Conservation (phyloP, 1,139 yeast species). For the Meyerozyma smithsonii region DNA sequence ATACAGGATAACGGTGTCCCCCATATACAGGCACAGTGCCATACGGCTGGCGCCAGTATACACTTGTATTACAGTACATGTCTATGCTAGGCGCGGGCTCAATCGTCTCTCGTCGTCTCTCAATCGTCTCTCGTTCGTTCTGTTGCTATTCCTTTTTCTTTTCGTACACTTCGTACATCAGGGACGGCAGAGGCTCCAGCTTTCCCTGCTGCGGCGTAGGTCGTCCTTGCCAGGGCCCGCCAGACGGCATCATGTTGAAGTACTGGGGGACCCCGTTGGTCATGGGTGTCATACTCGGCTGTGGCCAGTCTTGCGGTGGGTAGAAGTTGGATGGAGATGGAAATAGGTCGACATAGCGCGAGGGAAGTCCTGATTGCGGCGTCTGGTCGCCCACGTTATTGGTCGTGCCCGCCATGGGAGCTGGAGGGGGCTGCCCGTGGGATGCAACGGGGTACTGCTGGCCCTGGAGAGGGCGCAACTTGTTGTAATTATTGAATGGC, state of each 20-base stretch:
- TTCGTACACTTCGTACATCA: not conserved
- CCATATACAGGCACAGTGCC: no score
- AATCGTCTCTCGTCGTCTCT: no score
- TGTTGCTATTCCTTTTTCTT: not conserved
- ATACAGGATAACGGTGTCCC: no score
- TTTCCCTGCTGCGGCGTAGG: constrained; percentile 1
- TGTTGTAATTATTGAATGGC: not conserved
- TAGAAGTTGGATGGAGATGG: constrained; percentile 53
- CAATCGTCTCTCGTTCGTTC: not conserved
- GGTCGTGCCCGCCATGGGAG: not conserved
- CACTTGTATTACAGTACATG: not conserved
- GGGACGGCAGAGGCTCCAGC: constrained; percentile 3
- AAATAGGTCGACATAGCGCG: constrained; percentile 50
- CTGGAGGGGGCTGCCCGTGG: not conserved
- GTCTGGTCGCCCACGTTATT: constrained; percentile 39
- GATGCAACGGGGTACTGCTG: not conserved
- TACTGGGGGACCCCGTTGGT: not conserved
- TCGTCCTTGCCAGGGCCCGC: constrained; percentile 1
- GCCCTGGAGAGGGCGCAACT: not conserved
- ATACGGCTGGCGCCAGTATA: no score
- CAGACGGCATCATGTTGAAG: constrained; percentile 2
- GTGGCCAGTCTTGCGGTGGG: constrained; percentile 40
- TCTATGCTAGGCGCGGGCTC: no score
- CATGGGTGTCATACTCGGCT: constrained; percentile 1
- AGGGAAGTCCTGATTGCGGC: constrained; percentile 47